Conservation (phyloP, 2,329 filamentous ascomycete genomes). For the Pestalotiopsis fici region DNA sequence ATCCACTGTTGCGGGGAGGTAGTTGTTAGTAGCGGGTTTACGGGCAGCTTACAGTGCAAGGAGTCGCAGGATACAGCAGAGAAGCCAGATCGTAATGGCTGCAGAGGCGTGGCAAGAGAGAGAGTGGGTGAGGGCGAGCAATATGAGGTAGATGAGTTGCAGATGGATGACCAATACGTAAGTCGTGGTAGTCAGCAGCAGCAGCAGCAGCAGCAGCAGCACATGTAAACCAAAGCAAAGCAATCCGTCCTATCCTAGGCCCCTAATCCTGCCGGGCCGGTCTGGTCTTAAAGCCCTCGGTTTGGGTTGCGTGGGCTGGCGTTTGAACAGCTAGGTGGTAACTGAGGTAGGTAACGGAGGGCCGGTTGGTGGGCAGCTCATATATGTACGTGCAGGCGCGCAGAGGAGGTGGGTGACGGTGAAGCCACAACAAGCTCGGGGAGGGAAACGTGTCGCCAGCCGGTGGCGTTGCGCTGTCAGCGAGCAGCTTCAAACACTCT, state of each 20-base stretch:
- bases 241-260: not conserved
- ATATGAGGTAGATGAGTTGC: not conserved
- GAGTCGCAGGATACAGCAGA: not conserved
- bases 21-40: not conserved
- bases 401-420: not conserved
- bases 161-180: slow-evolving; percentile 7
- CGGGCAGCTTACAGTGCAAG: not conserved
- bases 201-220: not conserved
- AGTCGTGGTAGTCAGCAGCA: not conserved
- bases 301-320: not conserved
- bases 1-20: not conserved
- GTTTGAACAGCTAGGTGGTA: not conserved
- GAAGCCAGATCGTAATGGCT: not conserved
- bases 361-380: not conserved
- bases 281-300: not conserved
- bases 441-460: not conserved
- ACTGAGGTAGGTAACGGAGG: not conserved
- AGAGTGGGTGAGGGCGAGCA: not conserved
- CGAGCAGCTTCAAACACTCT: not conserved
- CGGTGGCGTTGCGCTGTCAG: not conserved
- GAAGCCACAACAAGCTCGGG: not conserved
- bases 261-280: slow-evolving; percentile 4
- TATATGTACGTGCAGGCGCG: not conserved
- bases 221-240: not conserved
- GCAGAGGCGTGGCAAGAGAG: not conserved